These are phyloP conservation scores for Shiraia sp. DNA, from an alignment of 2,329 filamentous ascomycete genomes.

Conservation along the genomic window DNA sequence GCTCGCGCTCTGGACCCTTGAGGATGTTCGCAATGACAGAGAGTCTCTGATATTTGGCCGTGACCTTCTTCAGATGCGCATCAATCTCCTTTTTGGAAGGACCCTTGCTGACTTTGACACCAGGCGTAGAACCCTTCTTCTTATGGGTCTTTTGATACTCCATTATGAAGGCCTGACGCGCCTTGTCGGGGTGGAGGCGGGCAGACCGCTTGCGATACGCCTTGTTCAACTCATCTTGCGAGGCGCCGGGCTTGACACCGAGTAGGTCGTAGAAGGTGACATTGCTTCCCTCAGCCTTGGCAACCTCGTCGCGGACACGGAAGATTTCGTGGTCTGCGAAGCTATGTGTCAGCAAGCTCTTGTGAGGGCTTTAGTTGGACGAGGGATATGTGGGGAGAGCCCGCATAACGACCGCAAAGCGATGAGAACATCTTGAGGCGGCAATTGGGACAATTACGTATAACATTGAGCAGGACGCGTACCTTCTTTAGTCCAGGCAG, in stretches of 20 bases:
- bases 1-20: conserved; percentile 75
- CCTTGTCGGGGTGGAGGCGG: conserved; percentile 92
- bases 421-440: background rate
- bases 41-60: conserved; percentile 80
- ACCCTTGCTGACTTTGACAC: conserved; percentile 68
- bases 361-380: conserved; percentile 19
- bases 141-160: conserved; percentile 62
- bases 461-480: conserved; percentile 28
- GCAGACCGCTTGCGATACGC: conserved; percentile 86
- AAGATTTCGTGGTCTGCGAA: conserved; percentile 92
- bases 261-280: conserved; percentile 95
- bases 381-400: conserved; percentile 14
- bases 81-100: conserved; percentile 76
- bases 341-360: conserved; percentile 21
- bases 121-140: conserved; percentile 56
- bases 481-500: conserved; percentile 90
- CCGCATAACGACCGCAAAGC: conserved; percentile 2
- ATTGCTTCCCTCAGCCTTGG: conserved; percentile 71
- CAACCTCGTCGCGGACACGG: conserved; percentile 85
- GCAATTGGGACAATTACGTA: conserved; percentile 9
- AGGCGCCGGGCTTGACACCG: conserved; percentile 72
- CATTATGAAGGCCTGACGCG: conserved; percentile 78
- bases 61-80: conserved; percentile 77
- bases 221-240: conserved; percentile 87
- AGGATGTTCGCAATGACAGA: conserved; percentile 86